A percentile compares a stretch with the other conserved stretches of the same genome.
These are phyloP conservation scores for Dichomitus squalens DNA, from an alignment of 1,284 basidiomycete species.

Conservation along the genomic window DNA sequence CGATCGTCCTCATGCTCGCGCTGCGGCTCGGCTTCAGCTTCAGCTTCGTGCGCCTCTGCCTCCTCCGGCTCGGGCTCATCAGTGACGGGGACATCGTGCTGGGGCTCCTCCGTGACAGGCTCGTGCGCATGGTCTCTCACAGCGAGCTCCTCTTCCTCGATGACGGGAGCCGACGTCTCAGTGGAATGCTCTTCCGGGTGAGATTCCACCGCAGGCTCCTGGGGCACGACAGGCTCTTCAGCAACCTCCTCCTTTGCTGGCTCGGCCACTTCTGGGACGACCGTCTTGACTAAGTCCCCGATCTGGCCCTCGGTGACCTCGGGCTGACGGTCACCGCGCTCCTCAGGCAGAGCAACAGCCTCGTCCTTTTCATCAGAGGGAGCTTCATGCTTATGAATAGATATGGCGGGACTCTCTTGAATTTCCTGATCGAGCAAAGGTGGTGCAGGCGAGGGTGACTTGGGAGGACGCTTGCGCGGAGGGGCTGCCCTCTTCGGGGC, in stretches of 20 bases:
- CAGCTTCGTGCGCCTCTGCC: not conserved
- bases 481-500: constrained; percentile 68
- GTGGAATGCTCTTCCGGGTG: constrained; percentile 6
- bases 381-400: constrained; percentile 9
- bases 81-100: not conserved
- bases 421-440: constrained; percentile 20
- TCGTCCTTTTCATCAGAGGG: constrained; percentile 7
- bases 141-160: not conserved
- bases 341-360: constrained; percentile 8
- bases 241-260: constrained; percentile 18
- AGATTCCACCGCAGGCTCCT: not conserved
- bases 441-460: constrained; percentile 37
- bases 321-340: constrained; percentile 23
- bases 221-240: constrained; percentile 1
- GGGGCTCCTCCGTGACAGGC: not conserved
- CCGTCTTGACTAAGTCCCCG: constrained; percentile 17
- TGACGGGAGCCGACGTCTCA: not conserved
- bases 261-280: not conserved
- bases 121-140: constrained; percentile 22
- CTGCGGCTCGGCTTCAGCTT: not conserved
- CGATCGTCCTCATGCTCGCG: not conserved
- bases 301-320: constrained; percentile 19
- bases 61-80: not conserved
- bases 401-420: constrained; percentile 25
- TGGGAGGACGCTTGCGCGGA: constrained; percentile 63